phyloP scores from a whole-genome alignment of 192 early-diverging fungal species.

The Coemansia sp. region DNA sequence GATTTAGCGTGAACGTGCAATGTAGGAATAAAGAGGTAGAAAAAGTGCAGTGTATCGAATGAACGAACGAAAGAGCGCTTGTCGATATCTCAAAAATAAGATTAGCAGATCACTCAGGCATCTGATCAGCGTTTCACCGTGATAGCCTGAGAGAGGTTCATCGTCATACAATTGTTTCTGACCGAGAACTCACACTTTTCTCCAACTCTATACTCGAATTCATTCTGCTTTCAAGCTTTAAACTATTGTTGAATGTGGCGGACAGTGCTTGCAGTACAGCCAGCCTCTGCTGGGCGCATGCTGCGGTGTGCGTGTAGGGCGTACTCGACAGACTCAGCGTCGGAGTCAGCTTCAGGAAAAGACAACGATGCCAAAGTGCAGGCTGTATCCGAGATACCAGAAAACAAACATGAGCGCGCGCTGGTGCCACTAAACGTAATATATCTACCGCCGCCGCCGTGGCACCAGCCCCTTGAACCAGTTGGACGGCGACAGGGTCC shows the following conservation, averaged over 20 bases:
- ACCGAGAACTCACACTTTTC: no score
- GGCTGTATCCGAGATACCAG: neutral
- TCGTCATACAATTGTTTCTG: neutral
- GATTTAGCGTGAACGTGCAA: no score
- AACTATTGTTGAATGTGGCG: no score
- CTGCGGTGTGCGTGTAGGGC: no score
- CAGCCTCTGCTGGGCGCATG: no score
- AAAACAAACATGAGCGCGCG: neutral
- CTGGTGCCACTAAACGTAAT: conserved; percentile 46
- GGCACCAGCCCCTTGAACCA: conserved; percentile 34
- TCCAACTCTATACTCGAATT: neutral
- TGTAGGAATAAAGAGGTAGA: neutral
- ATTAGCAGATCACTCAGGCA: neutral
- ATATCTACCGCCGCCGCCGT: conserved; percentile 39
- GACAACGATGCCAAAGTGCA: no score
- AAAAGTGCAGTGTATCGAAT: no score
- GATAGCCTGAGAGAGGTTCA: neutral
- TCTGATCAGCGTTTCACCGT: neutral
- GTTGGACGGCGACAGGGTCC: neutral
- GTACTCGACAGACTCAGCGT: no score
- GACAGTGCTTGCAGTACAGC: no score
- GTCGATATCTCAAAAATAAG: neutral
- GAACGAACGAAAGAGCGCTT: no score
- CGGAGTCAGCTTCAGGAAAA: no score
- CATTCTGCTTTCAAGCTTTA: neutral